Evolutionary conservation across 805 yeast genomes (phyloP).

Genomic region (Candida chauliodis): DNA sequence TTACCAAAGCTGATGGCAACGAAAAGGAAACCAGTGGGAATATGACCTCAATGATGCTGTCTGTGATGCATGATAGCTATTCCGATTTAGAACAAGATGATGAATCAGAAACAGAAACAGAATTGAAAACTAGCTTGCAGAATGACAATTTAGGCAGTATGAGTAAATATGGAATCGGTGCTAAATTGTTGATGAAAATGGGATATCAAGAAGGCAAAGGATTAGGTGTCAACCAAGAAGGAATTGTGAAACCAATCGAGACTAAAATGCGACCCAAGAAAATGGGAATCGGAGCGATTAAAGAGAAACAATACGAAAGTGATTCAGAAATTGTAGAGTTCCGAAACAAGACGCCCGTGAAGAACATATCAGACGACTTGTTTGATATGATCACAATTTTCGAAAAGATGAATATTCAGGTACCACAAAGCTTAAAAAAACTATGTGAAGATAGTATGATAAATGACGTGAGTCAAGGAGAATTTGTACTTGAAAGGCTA

Average conservation of each 20-base stretch:
- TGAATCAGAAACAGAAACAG: constrained; percentile 11
- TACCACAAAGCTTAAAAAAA: constrained; percentile 2
- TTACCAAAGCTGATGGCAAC: not conserved
- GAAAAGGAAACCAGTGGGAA: not conserved
- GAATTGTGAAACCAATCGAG: constrained; percentile 79
- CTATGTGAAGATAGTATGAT: constrained; percentile 1
- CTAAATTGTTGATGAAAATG: constrained; percentile 72
- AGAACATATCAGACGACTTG: not conserved
- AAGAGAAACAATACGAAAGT: constrained; percentile 25
- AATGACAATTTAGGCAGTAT: constrained; percentile 25
- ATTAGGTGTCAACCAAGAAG: constrained; percentile 68
- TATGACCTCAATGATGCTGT: constrained; percentile 11
- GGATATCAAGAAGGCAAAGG: constrained; percentile 86
- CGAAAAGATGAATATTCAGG: constrained; percentile 1
- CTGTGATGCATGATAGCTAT: constrained; percentile 14
- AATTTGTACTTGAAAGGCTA: not conserved
- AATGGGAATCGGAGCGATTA: constrained; percentile 68
- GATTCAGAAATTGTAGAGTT: constrained; percentile 17
- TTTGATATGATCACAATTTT: constrained; percentile 1
- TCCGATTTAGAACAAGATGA: constrained; percentile 20
- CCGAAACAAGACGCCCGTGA: constrained; percentile 1
- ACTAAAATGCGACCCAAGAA: constrained; percentile 63
- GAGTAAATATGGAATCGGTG: constrained; percentile 76
- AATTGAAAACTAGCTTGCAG: constrained; percentile 44
- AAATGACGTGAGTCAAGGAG: not conserved